Base-by-base conservation (phyloP, 2,329 filamentous ascomycete genomes). In the Aspergillus fumigatus region DNA sequence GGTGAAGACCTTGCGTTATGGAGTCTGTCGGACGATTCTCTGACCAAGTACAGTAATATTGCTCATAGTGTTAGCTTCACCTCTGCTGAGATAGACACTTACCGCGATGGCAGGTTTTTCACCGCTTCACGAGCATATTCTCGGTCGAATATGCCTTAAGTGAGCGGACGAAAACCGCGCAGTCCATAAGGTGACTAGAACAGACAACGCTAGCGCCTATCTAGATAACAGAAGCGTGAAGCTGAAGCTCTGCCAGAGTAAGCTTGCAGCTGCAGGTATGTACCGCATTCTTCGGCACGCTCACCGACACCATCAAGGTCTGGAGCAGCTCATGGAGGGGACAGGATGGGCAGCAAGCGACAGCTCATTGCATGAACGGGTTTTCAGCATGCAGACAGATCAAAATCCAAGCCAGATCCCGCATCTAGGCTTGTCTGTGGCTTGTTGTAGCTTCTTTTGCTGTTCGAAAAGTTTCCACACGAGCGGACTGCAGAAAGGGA, bases 261-360 rank as follows among this genome's bases (percentile, higher is more conserved):
- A 25, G 43, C 19, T 14, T 21, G 32, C 32, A 35, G 32, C 32
- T 21, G 32, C 4, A 35, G 32, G 5, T 35, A 17, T 35, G 5
- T 17, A 35, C 2, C 6, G 11, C 11, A 23, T 25, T 47, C 43
- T 1, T 29, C 38, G 52, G 26, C 32, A 38, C 25, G 11, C 26
- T 56, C 54, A 56, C 54, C 54, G 54, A 56, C 54, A 55, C 32
- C 50, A 27, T 51, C 23, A 25, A 48, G 9, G 7, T 2, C 32
- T 29, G 48, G 43, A 50, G 19, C 27, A 43, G 41, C 38, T 48
- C 25, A 54, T 25, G 51, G 26, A n/a, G 43, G 3, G 26, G 6
- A 7, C n/a, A 25, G 23, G 40, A 29, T n/a, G 17, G 23, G 29
- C 21, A n/a, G 17, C 19, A 5, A 29, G 40, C 17, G 40, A 19